Percentiles rank a stretch among this genome's conserved stretches.
phyloP scores from a whole-genome alignment of 2,329 filamentous ascomycete genomes.

The Orbilia ellipsospora region DNA sequence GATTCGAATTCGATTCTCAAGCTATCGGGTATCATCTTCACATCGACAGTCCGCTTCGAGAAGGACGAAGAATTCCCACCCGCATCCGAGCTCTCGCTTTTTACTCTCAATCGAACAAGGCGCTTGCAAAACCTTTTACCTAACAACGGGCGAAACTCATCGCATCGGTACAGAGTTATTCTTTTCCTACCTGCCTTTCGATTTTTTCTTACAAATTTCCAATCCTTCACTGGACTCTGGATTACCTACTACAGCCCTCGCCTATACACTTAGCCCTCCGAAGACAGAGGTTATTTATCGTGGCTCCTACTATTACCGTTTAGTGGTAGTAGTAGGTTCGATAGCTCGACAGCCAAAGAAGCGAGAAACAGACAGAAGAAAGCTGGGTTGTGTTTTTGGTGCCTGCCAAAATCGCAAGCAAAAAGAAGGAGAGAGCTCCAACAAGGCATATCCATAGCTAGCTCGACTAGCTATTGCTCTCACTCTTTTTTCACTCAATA shows the following conservation, averaged over 20 bases:
- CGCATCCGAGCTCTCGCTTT: conserved; percentile 29
- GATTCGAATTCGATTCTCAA: too few relatives aligned
- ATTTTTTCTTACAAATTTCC: conserved; percentile 18
- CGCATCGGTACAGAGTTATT: not conserved
- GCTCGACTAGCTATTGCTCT: too few relatives aligned
- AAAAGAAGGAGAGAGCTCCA: conserved; percentile 15
- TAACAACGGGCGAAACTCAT: not conserved
- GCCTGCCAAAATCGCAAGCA: conserved; percentile 17
- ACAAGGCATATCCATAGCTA: not conserved
- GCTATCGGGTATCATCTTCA: too few relatives aligned
- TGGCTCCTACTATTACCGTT: not conserved
- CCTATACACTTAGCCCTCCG: not conserved
- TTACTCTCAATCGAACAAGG: not conserved
- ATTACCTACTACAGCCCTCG: conserved; percentile 16
- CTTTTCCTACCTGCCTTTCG: conserved; percentile 17
- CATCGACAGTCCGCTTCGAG: conserved; percentile 25
- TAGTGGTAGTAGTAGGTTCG: conserved; percentile 16
- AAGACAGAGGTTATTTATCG: not conserved
- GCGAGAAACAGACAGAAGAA: not conserved
- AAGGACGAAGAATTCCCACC: conserved; percentile 33
- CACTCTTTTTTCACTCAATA: not conserved
- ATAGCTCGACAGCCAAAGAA: conserved; percentile 19
- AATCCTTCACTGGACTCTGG: conserved; percentile 54
- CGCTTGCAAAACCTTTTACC: too few relatives aligned
- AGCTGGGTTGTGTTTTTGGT: not conserved